A percentile compares a stretch with the other conserved stretches of the same genome.
Conservation (phyloP, 1,284 basidiomycete species). For the Malassezia cuniculi region DNA sequence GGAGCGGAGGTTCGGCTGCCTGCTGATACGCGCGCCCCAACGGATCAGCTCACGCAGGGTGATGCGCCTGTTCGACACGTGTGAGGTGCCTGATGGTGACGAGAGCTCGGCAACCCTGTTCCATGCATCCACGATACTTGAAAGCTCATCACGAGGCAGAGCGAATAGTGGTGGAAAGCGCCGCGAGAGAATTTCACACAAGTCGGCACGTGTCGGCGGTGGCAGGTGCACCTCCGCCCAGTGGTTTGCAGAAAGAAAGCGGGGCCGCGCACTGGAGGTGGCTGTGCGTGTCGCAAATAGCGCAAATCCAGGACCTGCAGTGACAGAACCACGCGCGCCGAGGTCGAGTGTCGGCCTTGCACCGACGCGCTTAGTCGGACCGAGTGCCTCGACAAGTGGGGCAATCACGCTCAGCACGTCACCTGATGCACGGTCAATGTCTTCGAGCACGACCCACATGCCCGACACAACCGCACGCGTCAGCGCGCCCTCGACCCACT, state of each 20-base stretch:
- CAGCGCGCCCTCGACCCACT: slow-evolving; percentile 90
- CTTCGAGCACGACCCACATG: slow-evolving; percentile 84
- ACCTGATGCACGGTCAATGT: slow-evolving; percentile 57
- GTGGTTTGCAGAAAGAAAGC: slow-evolving; percentile 58
- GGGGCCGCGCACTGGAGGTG: slow-evolving; percentile 6
- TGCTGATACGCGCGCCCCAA: slow-evolving; percentile 64
- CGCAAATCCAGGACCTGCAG: slow-evolving; percentile 46
- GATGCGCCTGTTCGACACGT: neutral
- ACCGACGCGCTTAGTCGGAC: slow-evolving; percentile 59
- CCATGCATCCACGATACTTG: slow-evolving; percentile 31
- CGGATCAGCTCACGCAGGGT: slow-evolving; percentile 79
- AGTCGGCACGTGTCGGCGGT: slow-evolving; percentile 22
- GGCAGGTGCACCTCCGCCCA: slow-evolving; percentile 33
- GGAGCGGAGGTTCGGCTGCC: neutral
- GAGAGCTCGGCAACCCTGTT: slow-evolving; percentile 7
- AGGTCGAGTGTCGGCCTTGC: slow-evolving; percentile 54
- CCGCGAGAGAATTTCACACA: slow-evolving; percentile 24
- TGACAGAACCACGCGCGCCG: slow-evolving; percentile 42
- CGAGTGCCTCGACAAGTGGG: slow-evolving; percentile 62
- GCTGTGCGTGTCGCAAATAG: slow-evolving; percentile 47
- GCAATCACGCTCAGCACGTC: slow-evolving; percentile 36
- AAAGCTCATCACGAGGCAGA: slow-evolving; percentile 13
- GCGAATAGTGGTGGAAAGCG: slow-evolving; percentile 18
- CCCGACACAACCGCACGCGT: slow-evolving; percentile 80
- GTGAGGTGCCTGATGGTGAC: neutral